Percentiles rank a stretch among this genome's conserved stretches.
phyloP scores from a whole-genome alignment of 306 rosid genomes.

The Fagus crenata region DNA sequence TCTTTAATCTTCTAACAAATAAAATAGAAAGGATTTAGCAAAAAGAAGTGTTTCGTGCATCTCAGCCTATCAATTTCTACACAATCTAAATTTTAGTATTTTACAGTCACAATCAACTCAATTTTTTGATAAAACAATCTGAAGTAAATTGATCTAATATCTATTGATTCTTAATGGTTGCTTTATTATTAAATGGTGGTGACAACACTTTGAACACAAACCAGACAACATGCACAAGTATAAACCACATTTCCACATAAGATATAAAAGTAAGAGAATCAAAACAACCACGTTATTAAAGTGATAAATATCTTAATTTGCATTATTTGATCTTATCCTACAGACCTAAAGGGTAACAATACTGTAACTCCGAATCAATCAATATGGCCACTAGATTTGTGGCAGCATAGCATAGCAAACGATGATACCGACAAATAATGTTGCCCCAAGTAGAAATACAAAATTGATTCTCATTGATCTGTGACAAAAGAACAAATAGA shows the following conservation, averaged over 20 bases:
- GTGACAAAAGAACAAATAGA: slow-evolving; percentile 3
- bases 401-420: not conserved
- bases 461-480: slow-evolving; percentile 3
- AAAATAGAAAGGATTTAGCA: too few relatives aligned
- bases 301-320: slow-evolving; percentile 7
- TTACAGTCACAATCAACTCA: too few relatives aligned
- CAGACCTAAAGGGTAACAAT: not conserved
- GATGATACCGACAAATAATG: slow-evolving; percentile 23
- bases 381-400: not conserved
- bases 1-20: too few relatives aligned
- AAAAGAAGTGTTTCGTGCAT: too few relatives aligned
- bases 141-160: too few relatives aligned
- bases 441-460: not conserved
- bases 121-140: too few relatives aligned
- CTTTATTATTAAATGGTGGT: too few relatives aligned
- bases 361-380: slow-evolving; percentile 7
- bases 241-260: not conserved
- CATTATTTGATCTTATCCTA: slow-evolving; percentile 26
- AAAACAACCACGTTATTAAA: not conserved
- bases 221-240: too few relatives aligned
- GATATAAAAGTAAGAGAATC: not conserved
- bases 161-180: too few relatives aligned
- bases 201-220: too few relatives aligned
- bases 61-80: too few relatives aligned
- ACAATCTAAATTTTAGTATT: too few relatives aligned